Percentiles rank a stretch among this genome's conserved stretches.
phyloP scores from a whole-genome alignment of 192 early-diverging fungal species.

The Mortierella claussenii region DNA sequence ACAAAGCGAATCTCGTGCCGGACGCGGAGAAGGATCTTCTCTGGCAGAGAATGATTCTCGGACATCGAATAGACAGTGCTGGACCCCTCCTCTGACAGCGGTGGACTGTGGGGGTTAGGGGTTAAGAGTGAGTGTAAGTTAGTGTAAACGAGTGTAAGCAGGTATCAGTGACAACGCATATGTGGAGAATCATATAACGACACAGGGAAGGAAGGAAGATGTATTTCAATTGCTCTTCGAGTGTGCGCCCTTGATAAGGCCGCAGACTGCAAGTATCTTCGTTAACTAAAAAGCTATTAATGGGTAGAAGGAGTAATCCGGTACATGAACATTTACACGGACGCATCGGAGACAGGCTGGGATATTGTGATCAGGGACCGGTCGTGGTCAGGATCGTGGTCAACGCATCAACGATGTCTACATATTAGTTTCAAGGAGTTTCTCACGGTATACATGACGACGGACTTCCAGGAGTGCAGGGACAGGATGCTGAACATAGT shows the following conservation, averaged over 20 bases:
- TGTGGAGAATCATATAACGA: slow-evolving; percentile 19
- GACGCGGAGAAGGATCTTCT: slow-evolving; percentile 13
- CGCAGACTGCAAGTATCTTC: too few relatives aligned
- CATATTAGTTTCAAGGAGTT: slow-evolving; percentile 37
- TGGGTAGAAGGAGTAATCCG: too few relatives aligned
- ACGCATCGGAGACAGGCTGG: slow-evolving; percentile 45
- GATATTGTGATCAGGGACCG: slow-evolving; percentile 10
- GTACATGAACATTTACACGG: slow-evolving; percentile 18
- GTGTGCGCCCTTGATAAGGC: too few relatives aligned
- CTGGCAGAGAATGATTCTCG: slow-evolving; percentile 6
- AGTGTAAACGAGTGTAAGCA: neutral
- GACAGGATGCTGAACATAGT: slow-evolving; percentile 12
- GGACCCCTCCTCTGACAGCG: neutral
- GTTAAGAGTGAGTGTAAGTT: neutral
- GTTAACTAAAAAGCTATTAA: too few relatives aligned
- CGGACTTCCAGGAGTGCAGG: neutral
- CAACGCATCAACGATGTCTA: too few relatives aligned
- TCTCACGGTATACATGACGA: neutral
- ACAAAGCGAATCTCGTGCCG: neutral
- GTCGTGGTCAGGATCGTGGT: slow-evolving; percentile 9
- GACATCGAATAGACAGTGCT: slow-evolving; percentile 31
- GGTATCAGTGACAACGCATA: neutral
- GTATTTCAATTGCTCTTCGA: too few relatives aligned
- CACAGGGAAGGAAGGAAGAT: too few relatives aligned
- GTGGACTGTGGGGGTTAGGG: neutral